These are phyloP conservation scores for Fusarium sp. DNA, from an alignment of 2,329 filamentous ascomycete genomes.

Conservation along the genomic window DNA sequence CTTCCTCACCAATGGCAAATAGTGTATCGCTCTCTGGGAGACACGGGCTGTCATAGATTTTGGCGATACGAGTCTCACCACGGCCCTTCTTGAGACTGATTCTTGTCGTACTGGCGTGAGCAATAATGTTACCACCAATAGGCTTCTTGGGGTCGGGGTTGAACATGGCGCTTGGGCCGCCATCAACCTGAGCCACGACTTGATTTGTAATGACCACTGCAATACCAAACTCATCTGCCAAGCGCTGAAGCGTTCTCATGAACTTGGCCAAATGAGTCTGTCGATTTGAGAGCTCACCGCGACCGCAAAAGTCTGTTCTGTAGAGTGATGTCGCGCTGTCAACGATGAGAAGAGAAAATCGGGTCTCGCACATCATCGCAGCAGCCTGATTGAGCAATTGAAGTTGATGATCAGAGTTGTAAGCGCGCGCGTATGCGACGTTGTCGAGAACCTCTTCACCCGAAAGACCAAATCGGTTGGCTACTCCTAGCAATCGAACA, in stretches of 20 bases:
- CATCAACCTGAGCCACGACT: conserved; percentile 97
- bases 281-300: conserved; percentile 93
- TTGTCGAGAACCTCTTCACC: conserved; percentile 99
- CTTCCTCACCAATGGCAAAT: conserved; percentile 97
- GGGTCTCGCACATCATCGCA: conserved; percentile 99
- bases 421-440: conserved; percentile 95
- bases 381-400: conserved; percentile 94
- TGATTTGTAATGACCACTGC: conserved; percentile 99
- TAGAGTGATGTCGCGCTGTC: conserved; percentile 97
- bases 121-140: conserved; percentile 98
- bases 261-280: conserved; percentile 92
- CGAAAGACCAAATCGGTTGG: conserved; percentile 92
- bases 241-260: conserved; percentile 83
- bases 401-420: conserved; percentile 98
- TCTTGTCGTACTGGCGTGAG: conserved; percentile 94
- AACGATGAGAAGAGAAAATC: conserved; percentile 94
- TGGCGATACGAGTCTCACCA: conserved; percentile 95
- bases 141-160: conserved; percentile 99
- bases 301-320: conserved; percentile 95
- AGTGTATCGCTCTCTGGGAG: conserved; percentile 95
- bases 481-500: conserved; percentile 89
- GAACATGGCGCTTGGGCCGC: conserved; percentile 96
- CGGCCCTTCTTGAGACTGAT: conserved; percentile 96
- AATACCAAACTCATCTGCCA: conserved; percentile 89
- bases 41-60: conserved; percentile 99